Evolutionary conservation across 441 rosid genomes (phyloP).

Genomic region (Adansonia madagascariensis): DNA sequence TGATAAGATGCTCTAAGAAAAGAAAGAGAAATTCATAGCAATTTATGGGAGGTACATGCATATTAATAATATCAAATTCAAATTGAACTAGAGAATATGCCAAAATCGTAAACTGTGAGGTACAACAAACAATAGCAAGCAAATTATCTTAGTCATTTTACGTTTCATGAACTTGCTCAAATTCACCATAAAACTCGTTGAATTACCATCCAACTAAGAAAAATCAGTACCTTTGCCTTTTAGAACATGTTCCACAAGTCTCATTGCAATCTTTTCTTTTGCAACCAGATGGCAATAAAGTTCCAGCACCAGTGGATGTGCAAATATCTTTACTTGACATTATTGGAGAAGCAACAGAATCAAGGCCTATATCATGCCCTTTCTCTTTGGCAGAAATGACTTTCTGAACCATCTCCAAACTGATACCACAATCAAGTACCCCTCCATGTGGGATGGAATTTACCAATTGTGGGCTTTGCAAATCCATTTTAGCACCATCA

Average conservation of each 20-base stretch:
- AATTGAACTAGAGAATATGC: background rate
- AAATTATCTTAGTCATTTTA: conserved; percentile 6
- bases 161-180: background rate
- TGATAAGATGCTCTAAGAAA: background rate
- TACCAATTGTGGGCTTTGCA: conserved; percentile 28
- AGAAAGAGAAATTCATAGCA: background rate
- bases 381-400: conserved; percentile 32
- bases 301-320: conserved; percentile 17
- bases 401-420: conserved; percentile 28
- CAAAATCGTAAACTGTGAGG: background rate
- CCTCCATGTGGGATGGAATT: conserved; percentile 22
- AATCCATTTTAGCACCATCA: conserved; percentile 28
- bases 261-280: conserved; percentile 25
- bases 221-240: conserved; percentile 51
- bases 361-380: conserved; percentile 31
- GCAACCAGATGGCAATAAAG: conserved; percentile 21
- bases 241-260: conserved; percentile 35
- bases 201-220: conserved; percentile 16
- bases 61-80: background rate
- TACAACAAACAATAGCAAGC: background rate
- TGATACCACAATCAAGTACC: conserved; percentile 26
- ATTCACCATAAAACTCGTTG: background rate
- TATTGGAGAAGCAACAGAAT: conserved; percentile 35
- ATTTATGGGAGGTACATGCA: background rate
- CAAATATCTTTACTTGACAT: conserved; percentile 27